Evolutionary conservation across 768 basidiomycete genomes (phyloP).

Genomic region (Leccinum subtestaceum): DNA sequence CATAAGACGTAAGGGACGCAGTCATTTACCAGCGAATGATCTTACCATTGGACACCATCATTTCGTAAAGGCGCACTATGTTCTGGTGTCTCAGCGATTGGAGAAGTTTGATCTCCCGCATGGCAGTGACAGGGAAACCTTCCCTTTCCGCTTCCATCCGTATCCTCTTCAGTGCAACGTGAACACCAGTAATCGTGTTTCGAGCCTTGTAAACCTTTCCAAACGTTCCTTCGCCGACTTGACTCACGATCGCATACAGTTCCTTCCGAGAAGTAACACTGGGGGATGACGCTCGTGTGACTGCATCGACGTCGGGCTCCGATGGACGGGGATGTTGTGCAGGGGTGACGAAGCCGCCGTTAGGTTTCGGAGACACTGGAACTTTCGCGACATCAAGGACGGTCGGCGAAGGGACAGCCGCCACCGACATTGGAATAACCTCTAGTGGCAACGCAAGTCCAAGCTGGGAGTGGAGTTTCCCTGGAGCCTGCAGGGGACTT

Average conservation of each 20-base stretch:
- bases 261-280: constrained; percentile 41
- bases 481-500: constrained; percentile 3
- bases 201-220: constrained; percentile 97
- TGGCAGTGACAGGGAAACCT: constrained; percentile 98
- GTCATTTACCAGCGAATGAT: background rate
- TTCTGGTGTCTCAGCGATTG: constrained; percentile 90
- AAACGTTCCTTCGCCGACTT: constrained; percentile 98
- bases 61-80: constrained; percentile 87
- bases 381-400: constrained; percentile 21
- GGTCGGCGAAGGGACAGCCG: constrained; percentile 14
- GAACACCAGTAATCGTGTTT: constrained; percentile 68
- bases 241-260: constrained; percentile 82
- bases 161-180: constrained; percentile 94
- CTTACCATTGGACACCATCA: constrained; percentile 97
- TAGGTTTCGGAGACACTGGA: constrained; percentile 23
- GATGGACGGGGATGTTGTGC: constrained; percentile 16
- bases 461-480: constrained; percentile 3
- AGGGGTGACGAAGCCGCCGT: constrained; percentile 24
- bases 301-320: constrained; percentile 24
- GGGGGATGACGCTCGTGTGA: constrained; percentile 30
- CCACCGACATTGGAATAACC: constrained; percentile 4
- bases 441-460: constrained; percentile 10
- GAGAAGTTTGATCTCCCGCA: constrained; percentile 97
- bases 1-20: constrained; percentile 9
- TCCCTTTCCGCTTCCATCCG: constrained; percentile 97